Evolutionary conservation across 1,284 basidiomycete genomes (phyloP), one percentile per base, ranked within the genome.

Genomic region (Gomphus bonarii): DNA sequence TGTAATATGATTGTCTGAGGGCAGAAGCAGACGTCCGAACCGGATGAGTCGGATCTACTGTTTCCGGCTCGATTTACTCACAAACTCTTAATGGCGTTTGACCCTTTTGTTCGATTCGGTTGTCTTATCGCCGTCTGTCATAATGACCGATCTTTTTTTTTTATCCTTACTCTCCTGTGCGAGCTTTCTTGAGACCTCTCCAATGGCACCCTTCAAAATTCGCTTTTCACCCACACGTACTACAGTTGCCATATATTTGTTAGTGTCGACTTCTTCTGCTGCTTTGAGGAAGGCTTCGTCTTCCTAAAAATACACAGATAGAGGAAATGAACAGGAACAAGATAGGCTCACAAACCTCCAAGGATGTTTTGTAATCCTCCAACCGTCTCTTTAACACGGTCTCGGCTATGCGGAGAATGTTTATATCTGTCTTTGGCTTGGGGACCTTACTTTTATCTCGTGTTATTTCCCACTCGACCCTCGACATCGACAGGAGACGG

Each of bases 221-320:
- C 78, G 72, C 71, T 93, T 92, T 70, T 95, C 91, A 5, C 89
- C 89, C 28, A 89, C 65, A 40, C 91, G 77, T 3, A 94, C 88
- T 43, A 89, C 72, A 8, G 88, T 64, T 1, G 92, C 89, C 59
- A 84, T 75, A 58, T 75, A 73, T 63, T 75, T 77, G 59, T 83
- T 83, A 69, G 58, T 6, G 74, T 61, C 3, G 78, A 66, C 28
- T n/a, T 61, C 56, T 42, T 61, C 56, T 42, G 62, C 61, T 33
- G 55, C 54, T n/a, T 36, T 7, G 43, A 38, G 16, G 10, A 22
- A 79, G 68, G 65, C 62, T 56, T 76, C 74, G 59, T 88, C 81
- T 58, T 85, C 82, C 70, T 84, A 65, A 67, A 72, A 59, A 6
- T 33, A 14, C 8, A 7, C 22, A 48, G 11, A 28, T 18, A 54